phyloP scores from a whole-genome alignment of 2,329 filamentous ascomycete genomes.

The Ophiostoma ips region DNA sequence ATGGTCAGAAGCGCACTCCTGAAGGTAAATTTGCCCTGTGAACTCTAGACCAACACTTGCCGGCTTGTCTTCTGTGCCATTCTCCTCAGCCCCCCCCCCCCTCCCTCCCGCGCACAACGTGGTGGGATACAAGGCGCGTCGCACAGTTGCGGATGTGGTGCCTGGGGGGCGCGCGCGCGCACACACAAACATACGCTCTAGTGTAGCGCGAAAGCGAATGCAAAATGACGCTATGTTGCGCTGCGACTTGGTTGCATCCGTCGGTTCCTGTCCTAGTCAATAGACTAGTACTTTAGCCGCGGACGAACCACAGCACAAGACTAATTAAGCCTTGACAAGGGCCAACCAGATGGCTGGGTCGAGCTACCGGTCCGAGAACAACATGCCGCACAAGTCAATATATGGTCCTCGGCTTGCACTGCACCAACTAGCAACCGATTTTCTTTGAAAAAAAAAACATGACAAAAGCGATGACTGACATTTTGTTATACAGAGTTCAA shows the following conservation, averaged over 20 bases:
- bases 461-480: background rate
- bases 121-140: no score
- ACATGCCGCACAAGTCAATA: no score
- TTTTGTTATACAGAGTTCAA: slow-evolving; percentile 69
- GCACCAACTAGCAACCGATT: no score
- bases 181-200: background rate
- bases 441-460: no score
- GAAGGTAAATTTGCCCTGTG: slow-evolving; percentile 83
- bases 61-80: slow-evolving; percentile 8
- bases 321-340: slow-evolving; percentile 24
- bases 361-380: background rate
- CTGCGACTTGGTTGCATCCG: background rate
- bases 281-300: slow-evolving; percentile 2
- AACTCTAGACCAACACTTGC: background rate
- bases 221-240: background rate
- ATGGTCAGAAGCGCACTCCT: slow-evolving; percentile 85
- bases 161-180: background rate
- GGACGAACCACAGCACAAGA: slow-evolving; percentile 4
- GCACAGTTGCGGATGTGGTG: background rate
- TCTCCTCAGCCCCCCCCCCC: background rate
- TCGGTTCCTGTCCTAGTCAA: background rate
- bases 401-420: no score
- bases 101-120: no score
- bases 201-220: background rate
- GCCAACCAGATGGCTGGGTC: slow-evolving; percentile 20